These are phyloP conservation scores for Lactarius quietus DNA, from an alignment of 768 basidiomycete species.

Conservation along the genomic window DNA sequence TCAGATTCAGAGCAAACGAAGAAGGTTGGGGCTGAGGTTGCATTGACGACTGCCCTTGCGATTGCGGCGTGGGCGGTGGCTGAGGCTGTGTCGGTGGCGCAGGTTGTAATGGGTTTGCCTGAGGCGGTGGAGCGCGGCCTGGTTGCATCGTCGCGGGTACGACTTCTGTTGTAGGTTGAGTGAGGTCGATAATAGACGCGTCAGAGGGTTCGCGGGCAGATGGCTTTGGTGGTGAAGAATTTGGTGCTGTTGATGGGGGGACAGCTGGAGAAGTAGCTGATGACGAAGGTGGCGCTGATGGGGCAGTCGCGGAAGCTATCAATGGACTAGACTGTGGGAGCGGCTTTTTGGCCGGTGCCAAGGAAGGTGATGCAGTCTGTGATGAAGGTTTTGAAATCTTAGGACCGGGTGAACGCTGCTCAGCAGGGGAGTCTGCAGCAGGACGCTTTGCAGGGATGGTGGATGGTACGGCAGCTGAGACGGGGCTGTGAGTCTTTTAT, in stretches of 20 bases:
- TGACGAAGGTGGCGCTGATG: constrained; percentile 12
- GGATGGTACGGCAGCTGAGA: constrained; percentile 10
- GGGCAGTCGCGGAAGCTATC: constrained; percentile 12
- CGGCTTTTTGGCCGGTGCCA: constrained; percentile 18
- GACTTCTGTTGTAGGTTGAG: constrained; percentile 9
- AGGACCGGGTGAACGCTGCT: constrained; percentile 23
- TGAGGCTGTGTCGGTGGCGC: constrained; percentile 10
- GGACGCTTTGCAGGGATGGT: constrained; percentile 25
- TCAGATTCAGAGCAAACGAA: not conserved
- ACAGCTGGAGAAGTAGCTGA: not conserved
- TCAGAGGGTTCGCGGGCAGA: constrained; percentile 5
- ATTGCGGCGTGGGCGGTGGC: constrained; percentile 1
- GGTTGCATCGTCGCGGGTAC: not conserved
- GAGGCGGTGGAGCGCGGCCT: constrained; percentile 4
- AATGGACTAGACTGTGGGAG: constrained; percentile 19
- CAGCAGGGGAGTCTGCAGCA: constrained; percentile 17
- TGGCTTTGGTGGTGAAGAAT: constrained; percentile 18
- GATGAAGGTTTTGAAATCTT: constrained; percentile 17
- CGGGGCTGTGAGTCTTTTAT: constrained; percentile 6
- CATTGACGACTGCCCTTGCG: not conserved
- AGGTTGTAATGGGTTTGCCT: not conserved
- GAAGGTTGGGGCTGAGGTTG: not conserved
- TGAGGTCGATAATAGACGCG: constrained; percentile 17
- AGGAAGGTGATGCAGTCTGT: constrained; percentile 20
- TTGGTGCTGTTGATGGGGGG: not conserved